Evolutionary conservation across 2,329 filamentous ascomycete species (phyloP).

Genomic region (Ramichloridium luteum): DNA sequence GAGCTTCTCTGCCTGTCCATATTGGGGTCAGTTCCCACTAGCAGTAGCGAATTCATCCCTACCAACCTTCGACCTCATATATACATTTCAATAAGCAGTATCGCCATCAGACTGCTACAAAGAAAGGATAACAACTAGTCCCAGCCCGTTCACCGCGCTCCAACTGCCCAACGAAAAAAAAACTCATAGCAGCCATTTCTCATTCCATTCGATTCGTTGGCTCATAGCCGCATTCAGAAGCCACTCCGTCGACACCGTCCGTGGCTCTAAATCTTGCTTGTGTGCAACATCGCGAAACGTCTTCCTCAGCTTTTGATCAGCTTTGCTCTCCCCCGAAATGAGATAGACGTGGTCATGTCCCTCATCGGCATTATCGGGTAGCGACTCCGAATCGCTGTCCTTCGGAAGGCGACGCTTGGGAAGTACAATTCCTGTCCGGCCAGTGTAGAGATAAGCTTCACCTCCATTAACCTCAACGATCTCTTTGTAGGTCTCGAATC

Average conservation of each 20-base stretch:
- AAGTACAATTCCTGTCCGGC: slow-evolving; percentile 50
- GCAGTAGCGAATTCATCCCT: too few species aligned
- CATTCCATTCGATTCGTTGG: slow-evolving; percentile 49
- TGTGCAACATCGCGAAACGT: slow-evolving; percentile 69
- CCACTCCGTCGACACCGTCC: slow-evolving; percentile 81
- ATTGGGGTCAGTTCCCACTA: too few species aligned
- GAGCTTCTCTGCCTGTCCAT: too few species aligned
- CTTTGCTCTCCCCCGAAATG: slow-evolving; percentile 53
- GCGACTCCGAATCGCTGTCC: slow-evolving; percentile 42
- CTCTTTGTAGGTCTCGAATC: slow-evolving; percentile 68
- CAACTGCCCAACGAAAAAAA: too few species aligned
- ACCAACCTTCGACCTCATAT: too few species aligned
- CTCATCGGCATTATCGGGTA: slow-evolving; percentile 46
- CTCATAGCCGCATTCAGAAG: slow-evolving; percentile 78
- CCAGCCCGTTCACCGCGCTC: too few species aligned
- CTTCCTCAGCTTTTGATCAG: slow-evolving; percentile 65
- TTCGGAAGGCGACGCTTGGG: slow-evolving; percentile 38
- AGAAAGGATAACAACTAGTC: too few species aligned
- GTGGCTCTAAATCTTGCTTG: slow-evolving; percentile 64
- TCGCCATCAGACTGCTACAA: too few species aligned
- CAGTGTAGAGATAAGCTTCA: slow-evolving; percentile 60
- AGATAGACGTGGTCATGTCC: slow-evolving; percentile 54
- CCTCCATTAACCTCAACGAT: slow-evolving; percentile 87
- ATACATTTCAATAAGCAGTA: too few species aligned
- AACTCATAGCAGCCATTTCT: slow-evolving; percentile 21